Percentiles rank a stretch among this genome's conserved stretches.
Evolutionary conservation across 176 grass and related monocot species (phyloP).

Genomic region (Rhynchospora breviuscula): DNA sequence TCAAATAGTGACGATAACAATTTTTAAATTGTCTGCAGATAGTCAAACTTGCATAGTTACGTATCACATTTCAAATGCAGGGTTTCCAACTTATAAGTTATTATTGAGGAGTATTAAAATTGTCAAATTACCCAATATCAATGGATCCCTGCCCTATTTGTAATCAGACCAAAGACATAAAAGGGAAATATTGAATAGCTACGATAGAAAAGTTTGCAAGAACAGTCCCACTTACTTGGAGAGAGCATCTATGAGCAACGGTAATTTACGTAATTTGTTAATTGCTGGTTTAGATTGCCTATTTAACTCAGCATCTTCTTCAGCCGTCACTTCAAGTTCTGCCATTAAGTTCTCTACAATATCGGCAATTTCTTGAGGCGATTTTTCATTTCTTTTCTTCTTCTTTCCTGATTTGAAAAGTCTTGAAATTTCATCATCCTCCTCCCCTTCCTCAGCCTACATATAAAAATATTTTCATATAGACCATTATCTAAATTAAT

Average conservation of each 20-base stretch:
- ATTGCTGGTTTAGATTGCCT: slow-evolving; percentile 92
- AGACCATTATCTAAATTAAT: background rate
- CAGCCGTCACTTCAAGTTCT: slow-evolving; percentile 82
- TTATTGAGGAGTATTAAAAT: background rate
- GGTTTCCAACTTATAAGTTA: background rate
- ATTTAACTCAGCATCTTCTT: slow-evolving; percentile 95
- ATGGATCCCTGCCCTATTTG: background rate
- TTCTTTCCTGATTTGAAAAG: slow-evolving; percentile 82
- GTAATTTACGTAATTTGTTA: slow-evolving; percentile 94
- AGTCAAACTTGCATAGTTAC: background rate
- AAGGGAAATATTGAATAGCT: background rate
- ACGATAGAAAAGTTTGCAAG: background rate
- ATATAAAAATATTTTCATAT: slow-evolving; percentile 8
- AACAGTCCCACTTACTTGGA: slow-evolving; percentile 71
- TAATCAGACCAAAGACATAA: background rate
- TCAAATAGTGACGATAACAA: background rate
- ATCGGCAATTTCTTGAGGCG: slow-evolving; percentile 80
- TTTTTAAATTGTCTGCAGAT: background rate
- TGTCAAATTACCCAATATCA: background rate
- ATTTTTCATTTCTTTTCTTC: slow-evolving; percentile 85
- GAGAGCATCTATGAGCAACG: slow-evolving; percentile 84
- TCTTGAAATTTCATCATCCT: slow-evolving; percentile 77
- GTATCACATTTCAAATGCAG: background rate
- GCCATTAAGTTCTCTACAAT: slow-evolving; percentile 94
- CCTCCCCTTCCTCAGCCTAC: slow-evolving; percentile 84